A percentile compares a stretch with the other conserved stretches of the same genome.
These are phyloP conservation scores for Spathaspora sp. DNA, from an alignment of 1,139 yeast species.

Conservation along the genomic window DNA sequence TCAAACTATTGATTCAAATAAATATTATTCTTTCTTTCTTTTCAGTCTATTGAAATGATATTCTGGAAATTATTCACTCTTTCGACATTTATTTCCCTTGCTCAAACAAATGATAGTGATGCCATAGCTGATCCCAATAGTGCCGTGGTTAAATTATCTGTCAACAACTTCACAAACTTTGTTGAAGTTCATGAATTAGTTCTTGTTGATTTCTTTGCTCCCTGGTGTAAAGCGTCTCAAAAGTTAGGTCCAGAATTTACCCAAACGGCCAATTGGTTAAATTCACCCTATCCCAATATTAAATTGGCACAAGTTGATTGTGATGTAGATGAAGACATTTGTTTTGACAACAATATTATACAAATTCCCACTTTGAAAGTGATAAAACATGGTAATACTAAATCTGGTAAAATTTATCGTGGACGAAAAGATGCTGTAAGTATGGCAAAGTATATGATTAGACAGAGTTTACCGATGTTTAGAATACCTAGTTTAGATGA, in stretches of 20 bases:
- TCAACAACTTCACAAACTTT: constrained; percentile 60
- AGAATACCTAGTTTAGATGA: constrained; percentile 47
- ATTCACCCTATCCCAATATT: constrained; percentile 57
- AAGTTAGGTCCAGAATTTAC: constrained; percentile 88
- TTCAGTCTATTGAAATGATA: no score
- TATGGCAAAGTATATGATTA: constrained; percentile 75
- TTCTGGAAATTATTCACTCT: constrained; percentile 41
- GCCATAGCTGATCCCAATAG: constrained; percentile 81
- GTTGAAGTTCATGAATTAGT: constrained; percentile 74
- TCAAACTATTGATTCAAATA: no score
- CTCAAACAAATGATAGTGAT: constrained; percentile 47
- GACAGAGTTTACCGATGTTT: constrained; percentile 85
- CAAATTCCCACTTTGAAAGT: constrained; percentile 95
- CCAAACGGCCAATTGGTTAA: constrained; percentile 76
- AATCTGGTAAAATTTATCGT: constrained; percentile 57
- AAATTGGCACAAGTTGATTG: constrained; percentile 92
- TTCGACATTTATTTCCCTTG: constrained; percentile 35
- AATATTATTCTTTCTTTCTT: no score
- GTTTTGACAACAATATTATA: constrained; percentile 69
- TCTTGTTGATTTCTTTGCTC: constrained; percentile 94
- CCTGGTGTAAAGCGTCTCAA: constrained; percentile 99
- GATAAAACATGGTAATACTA: constrained; percentile 67
- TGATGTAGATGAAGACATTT: constrained; percentile 79
- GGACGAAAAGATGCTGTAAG: constrained; percentile 85
- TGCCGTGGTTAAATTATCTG: constrained; percentile 78